Conservation (phyloP, 2,329 filamentous ascomycete species). For the Arthrobotrys pseudoclavata region DNA sequence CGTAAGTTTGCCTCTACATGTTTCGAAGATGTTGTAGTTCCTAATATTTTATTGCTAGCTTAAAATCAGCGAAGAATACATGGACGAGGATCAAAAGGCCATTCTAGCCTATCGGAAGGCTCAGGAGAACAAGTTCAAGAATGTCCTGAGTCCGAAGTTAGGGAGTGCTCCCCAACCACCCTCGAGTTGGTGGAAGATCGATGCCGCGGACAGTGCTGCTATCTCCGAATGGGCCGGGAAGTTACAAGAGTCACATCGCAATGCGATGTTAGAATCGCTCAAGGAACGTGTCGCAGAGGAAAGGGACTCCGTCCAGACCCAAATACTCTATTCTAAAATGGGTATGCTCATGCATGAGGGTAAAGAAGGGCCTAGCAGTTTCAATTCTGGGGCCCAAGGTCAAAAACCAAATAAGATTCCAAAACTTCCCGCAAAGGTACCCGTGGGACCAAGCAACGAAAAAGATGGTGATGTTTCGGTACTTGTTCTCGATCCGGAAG, state of each 20-base stretch:
- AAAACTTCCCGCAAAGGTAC: not conserved
- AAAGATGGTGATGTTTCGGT: not conserved
- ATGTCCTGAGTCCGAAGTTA: not conserved
- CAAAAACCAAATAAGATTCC: not conserved
- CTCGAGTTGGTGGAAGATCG: slow-evolving; percentile 25
- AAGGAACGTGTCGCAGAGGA: slow-evolving; percentile 24
- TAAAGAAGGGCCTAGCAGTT: not conserved
- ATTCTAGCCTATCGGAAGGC: not conserved
- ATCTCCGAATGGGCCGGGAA: slow-evolving; percentile 51
- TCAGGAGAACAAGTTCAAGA: slow-evolving; percentile 28
- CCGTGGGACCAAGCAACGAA: not conserved
- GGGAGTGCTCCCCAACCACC: not conserved
- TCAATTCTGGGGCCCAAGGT: not conserved
- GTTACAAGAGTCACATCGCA: slow-evolving; percentile 39
- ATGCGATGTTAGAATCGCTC: slow-evolving; percentile 2
- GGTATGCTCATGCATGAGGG: slow-evolving; percentile 7
- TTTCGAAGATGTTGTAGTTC: not conserved
- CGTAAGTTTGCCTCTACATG: slow-evolving; percentile 10
- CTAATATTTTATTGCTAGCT: slow-evolving; percentile 20
- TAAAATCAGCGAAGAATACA: slow-evolving; percentile 6
- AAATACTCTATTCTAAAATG: slow-evolving; percentile 37
- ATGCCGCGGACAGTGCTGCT: slow-evolving; percentile 8
- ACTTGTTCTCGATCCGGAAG: not conserved
- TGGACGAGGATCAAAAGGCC: slow-evolving; percentile 4
- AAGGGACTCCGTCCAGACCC: slow-evolving; percentile 16